Conservation (phyloP, 2,329 filamentous ascomycete genomes). For the Calonectria henricotiae region DNA sequence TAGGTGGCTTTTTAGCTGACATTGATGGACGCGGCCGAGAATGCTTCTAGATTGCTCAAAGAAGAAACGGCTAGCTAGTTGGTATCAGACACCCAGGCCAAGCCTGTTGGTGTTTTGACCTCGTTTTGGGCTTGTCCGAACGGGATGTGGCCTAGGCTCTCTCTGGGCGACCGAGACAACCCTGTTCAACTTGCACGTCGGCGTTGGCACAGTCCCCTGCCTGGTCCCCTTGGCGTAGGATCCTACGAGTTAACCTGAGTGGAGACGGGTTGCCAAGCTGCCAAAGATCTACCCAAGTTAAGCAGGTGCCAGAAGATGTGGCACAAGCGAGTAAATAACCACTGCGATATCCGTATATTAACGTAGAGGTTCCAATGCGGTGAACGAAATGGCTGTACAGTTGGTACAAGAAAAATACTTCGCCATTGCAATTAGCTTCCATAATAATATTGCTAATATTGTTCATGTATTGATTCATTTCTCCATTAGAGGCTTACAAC, state of each 20-base stretch:
- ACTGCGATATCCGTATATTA: no score
- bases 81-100: not conserved
- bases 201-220: constrained; percentile 11
- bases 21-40: not conserved
- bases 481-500: not conserved
- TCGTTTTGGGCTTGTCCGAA: constrained; percentile 8
- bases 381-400: no score
- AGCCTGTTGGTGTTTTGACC: not conserved
- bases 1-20: not conserved
- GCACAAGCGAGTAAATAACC: no score
- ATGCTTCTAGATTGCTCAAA: not conserved
- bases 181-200: constrained; percentile 16
- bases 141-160: constrained; percentile 19
- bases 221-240: not conserved
- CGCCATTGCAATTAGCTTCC: no score
- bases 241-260: constrained; percentile 4
- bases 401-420: not conserved
- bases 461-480: not conserved
- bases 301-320: not conserved
- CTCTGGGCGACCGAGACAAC: not conserved
- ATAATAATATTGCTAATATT: no score
- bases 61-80: not conserved
- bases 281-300: not conserved
- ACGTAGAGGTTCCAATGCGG: no score
- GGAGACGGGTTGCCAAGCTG: not conserved